phyloP scores from a whole-genome alignment of 345 rosid species.

The Populus nigra region DNA sequence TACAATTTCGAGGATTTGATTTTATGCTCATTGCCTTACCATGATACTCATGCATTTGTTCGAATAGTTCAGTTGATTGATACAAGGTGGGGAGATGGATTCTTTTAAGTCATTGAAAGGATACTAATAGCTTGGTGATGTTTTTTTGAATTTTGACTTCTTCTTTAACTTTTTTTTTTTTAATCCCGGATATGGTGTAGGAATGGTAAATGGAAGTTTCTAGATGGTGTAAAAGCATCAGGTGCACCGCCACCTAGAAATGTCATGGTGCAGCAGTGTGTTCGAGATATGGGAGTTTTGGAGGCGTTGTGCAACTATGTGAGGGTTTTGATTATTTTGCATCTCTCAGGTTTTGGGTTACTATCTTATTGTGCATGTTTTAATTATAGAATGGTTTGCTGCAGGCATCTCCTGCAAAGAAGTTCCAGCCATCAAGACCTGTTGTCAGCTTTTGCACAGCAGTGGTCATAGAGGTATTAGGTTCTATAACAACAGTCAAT shows the following conservation, averaged over 20 bases:
- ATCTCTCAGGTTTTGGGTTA: constrained; percentile 2
- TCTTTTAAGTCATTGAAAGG: neutral
- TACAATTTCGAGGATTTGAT: constrained; percentile 76
- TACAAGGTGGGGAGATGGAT: constrained; percentile 47
- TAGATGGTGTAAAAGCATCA: constrained; percentile 72
- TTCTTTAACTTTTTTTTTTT: constrained; percentile 5
- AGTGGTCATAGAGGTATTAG: constrained; percentile 70
- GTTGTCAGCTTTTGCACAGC: constrained; percentile 75
- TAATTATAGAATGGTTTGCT: constrained; percentile 15
- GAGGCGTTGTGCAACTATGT: constrained; percentile 82
- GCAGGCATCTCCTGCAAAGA: constrained; percentile 73
- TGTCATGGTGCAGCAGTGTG: constrained; percentile 84
- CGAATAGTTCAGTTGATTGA: constrained; percentile 72
- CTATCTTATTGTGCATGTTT: constrained; percentile 8
- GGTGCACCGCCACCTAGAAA: constrained; percentile 89
- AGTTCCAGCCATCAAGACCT: constrained; percentile 59
- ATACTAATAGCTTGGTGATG: neutral
- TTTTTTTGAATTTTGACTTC: constrained; percentile 12
- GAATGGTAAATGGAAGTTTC: constrained; percentile 85
- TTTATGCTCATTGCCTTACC: constrained; percentile 77
- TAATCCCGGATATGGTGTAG: constrained; percentile 31
- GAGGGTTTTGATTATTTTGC: constrained; percentile 28
- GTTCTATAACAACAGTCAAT: constrained; percentile 53
- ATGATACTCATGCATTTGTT: constrained; percentile 84
- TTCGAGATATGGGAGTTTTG: constrained; percentile 75